Percentiles rank a stretch among this genome's conserved stretches.
phyloP scores from a whole-genome alignment of 352 stramenopile genomes.

The Phytophthora boehmeriae region DNA sequence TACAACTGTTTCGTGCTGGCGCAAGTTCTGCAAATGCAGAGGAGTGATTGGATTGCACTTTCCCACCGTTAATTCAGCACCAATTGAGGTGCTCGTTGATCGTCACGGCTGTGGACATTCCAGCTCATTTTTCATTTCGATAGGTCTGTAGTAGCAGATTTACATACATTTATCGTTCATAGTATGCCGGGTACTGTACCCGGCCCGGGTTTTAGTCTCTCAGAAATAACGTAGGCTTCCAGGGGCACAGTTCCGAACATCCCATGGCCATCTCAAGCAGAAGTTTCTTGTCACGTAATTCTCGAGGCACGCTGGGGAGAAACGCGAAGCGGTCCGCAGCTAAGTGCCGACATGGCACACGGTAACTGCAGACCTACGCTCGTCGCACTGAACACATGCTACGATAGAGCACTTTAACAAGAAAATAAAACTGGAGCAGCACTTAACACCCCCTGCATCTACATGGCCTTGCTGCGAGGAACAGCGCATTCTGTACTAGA shows the following conservation, averaged over 20 bases:
- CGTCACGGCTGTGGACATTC: too few relatives aligned
- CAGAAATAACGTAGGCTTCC: not conserved
- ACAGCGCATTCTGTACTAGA: too few relatives aligned
- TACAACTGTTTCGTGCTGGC: not conserved
- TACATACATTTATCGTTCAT: too few relatives aligned
- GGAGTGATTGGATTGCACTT: not conserved
- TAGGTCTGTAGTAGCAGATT: too few relatives aligned
- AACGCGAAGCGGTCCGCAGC: conserved; percentile 8
- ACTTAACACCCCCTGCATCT: too few relatives aligned
- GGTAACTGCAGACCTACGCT: conserved; percentile 34
- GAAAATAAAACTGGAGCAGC: too few relatives aligned
- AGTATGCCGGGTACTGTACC: too few relatives aligned
- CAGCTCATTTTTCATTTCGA: conserved; percentile 6
- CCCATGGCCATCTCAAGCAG: not conserved
- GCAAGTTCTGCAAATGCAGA: not conserved
- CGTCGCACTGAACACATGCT: too few relatives aligned
- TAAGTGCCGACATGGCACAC: conserved; percentile 8
- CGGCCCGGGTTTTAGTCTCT: conserved; percentile 19
- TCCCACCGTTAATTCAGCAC: not conserved
- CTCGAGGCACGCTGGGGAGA: conserved; percentile 16
- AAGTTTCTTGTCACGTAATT: conserved; percentile 23
- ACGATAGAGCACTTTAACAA: too few relatives aligned
- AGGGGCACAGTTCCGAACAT: not conserved
- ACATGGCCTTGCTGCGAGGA: conserved; percentile 1
- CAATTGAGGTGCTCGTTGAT: too few relatives aligned